Evolutionary conservation across 352 stramenopile genomes (phyloP), one percentile per base, ranked within the genome.

Genomic region (Globisporangium spinosum): DNA sequence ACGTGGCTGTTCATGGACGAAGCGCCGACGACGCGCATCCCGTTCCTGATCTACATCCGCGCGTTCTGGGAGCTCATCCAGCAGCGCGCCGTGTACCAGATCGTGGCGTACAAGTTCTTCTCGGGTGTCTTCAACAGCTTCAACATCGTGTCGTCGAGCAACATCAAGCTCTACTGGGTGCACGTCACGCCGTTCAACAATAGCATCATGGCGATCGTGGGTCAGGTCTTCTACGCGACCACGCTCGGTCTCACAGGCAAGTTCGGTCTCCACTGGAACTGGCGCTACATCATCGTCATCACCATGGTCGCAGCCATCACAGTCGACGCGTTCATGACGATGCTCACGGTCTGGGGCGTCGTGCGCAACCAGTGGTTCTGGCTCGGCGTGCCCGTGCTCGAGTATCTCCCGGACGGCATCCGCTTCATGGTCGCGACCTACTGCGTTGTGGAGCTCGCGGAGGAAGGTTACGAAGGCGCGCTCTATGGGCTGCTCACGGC

Each of bases 21-120:
- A 32, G 32, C 58, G 22, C 22, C 38, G 29, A 56, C 69, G 13
- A 20, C 25, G 67, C 58, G 38, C 29, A 47, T 61, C 17, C 69
- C 69, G 34, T 56, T 62, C 29, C 56, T 77, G 3, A 3, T 70
- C 4, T 90, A 87, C 67, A 77, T 83, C 25, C 20, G 51, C 40
- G 43, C 58, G 5, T 85, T 90, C 65, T 91, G 83, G 82, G 60
- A 73, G 1, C 43, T 89, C 4, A 65, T 91, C 2, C 78, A 90
- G 58, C 80, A 86, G 35, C 78, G 82, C 43, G 81, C 79, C 20
- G 75, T 91, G 32, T 89, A 83, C 45, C 79, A 90, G 72, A 73
- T 90, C 4, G 73, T 70, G 7, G 73, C 73, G 10, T 91, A 90
- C 71, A 83, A 87, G 49, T 90, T 90, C 67, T 85, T 89, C 68